Conservation (phyloP, 331 rosid genomes). For the Phaseolus coccineus region DNA sequence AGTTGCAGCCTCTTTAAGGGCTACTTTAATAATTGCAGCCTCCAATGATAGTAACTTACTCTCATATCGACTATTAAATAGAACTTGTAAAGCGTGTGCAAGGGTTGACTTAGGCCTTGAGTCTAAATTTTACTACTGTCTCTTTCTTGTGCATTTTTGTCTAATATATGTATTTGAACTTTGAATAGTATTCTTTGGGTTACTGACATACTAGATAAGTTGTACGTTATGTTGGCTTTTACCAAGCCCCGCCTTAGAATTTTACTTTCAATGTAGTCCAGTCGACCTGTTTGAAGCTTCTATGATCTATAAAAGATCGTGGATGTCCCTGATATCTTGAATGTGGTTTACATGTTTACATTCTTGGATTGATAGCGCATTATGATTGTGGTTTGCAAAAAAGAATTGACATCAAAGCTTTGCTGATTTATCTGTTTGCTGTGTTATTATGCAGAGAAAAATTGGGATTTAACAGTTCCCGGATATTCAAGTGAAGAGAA, state of each 20-base stretch:
- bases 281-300: slow-evolving; percentile 21
- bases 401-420: slow-evolving; percentile 15
- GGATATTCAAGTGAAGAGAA: slow-evolving; percentile 91
- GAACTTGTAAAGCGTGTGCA: background rate
- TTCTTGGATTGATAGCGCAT: slow-evolving; percentile 13
- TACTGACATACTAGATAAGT: background rate
- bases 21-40: background rate
- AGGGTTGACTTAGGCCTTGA: background rate
- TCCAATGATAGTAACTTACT: background rate
- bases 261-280: slow-evolving; percentile 13
- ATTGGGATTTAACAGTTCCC: slow-evolving; percentile 84
- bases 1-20: background rate
- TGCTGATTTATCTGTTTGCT: slow-evolving; percentile 37
- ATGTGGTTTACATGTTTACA: slow-evolving; percentile 13
- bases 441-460: slow-evolving; percentile 75
- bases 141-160: slow-evolving; percentile 21
- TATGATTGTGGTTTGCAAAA: slow-evolving; percentile 3
- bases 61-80: background rate
- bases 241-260: background rate
- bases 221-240: background rate
- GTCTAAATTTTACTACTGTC: background rate
- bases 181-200: slow-evolving; percentile 28
- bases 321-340: slow-evolving; percentile 26
- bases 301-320: slow-evolving; percentile 12
- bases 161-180: background rate